phyloP scores from a whole-genome alignment of 352 stramenopile genomes.

The Globisporangium iwayamae region DNA sequence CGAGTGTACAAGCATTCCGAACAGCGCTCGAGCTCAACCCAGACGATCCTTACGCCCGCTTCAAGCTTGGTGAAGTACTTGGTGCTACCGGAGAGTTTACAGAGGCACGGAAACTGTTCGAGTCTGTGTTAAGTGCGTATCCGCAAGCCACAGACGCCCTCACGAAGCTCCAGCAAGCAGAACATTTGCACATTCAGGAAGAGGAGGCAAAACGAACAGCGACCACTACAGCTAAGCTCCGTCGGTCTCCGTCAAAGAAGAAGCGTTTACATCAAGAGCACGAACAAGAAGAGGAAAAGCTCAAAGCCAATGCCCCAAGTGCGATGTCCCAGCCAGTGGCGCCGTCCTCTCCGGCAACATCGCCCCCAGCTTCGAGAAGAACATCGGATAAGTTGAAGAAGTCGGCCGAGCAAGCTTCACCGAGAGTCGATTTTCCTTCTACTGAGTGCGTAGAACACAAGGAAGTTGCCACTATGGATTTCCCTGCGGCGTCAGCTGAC shows the following conservation, averaged over 20 bases:
- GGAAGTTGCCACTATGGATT: not conserved
- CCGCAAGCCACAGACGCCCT: constrained; percentile 50
- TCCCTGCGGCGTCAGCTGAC: not conserved
- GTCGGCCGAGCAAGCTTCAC: constrained; percentile 6
- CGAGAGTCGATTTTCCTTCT: not conserved
- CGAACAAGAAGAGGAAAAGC: constrained; percentile 4
- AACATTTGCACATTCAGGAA: constrained; percentile 19
- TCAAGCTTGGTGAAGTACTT: constrained; percentile 53
- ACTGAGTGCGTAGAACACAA: not conserved
- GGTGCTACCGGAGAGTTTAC: constrained; percentile 33
- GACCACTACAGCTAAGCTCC: constrained; percentile 29
- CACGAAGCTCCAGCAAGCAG: constrained; percentile 25
- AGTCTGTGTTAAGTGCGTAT: constrained; percentile 43
- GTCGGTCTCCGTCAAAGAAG: constrained; percentile 24
- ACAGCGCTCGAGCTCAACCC: constrained; percentile 40
- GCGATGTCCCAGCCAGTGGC: constrained; percentile 1
- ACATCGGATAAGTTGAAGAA: constrained; percentile 18
- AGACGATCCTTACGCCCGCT: constrained; percentile 49
- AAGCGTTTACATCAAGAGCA: constrained; percentile 7
- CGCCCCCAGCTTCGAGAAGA: constrained; percentile 19
- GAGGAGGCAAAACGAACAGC: constrained; percentile 26
- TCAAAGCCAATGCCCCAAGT: not conserved
- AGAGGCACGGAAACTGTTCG: constrained; percentile 33
- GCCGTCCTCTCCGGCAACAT: constrained; percentile 14
- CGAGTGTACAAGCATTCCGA: constrained; percentile 40